phyloP scores from a whole-genome alignment of 257 asterid genomes.

The Gynochthodes officinalis region DNA sequence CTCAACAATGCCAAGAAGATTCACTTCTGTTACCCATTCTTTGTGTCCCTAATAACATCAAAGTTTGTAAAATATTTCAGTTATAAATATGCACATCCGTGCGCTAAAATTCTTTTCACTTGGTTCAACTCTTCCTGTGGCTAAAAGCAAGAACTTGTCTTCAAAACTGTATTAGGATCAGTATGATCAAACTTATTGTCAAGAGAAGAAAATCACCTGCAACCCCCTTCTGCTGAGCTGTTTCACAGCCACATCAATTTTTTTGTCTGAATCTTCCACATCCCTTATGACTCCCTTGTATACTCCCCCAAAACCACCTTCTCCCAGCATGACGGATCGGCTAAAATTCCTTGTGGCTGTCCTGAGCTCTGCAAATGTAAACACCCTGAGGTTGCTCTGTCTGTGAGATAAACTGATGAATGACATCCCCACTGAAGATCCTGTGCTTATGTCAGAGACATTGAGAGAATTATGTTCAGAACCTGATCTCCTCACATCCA shows the following conservation, averaged over 20 bases:
- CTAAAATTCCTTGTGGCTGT: slow-evolving; percentile 65
- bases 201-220: slow-evolving; percentile 52
- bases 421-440: slow-evolving; percentile 57
- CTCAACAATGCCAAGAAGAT: slow-evolving; percentile 76
- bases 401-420: slow-evolving; percentile 48
- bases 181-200: neutral
- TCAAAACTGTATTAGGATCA: neutral
- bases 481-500: slow-evolving; percentile 45
- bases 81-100: neutral
- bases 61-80: neutral
- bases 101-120: neutral
- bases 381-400: slow-evolving; percentile 54
- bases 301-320: slow-evolving; percentile 90
- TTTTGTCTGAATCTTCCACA: slow-evolving; percentile 29
- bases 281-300: slow-evolving; percentile 56
- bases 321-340: slow-evolving; percentile 81
- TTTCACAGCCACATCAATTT: slow-evolving; percentile 74
- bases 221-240: slow-evolving; percentile 90
- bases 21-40: slow-evolving; percentile 95
- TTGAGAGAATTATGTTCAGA: slow-evolving; percentile 53
- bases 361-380: slow-evolving; percentile 60
- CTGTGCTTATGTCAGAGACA: slow-evolving; percentile 59
- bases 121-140: neutral
- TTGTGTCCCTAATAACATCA: slow-evolving; percentile 63
- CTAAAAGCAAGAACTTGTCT: neutral